Evolutionary conservation across 1,139 yeast species (phyloP).

Genomic region (Magnusiomyces suaveolens): DNA sequence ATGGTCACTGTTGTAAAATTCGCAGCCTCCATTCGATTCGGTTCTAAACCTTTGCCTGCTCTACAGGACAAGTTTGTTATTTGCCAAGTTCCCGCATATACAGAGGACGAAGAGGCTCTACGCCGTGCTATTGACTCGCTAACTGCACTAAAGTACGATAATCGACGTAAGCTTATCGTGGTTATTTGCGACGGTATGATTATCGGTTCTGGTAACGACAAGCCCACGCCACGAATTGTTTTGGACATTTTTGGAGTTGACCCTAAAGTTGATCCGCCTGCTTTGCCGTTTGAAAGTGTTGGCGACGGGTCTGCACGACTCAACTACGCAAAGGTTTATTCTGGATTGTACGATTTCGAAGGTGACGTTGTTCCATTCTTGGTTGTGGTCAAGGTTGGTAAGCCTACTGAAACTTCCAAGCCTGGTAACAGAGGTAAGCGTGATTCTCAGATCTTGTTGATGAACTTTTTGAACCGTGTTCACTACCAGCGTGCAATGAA

Average conservation of each 20-base stretch:
- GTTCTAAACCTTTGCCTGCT: conserved; percentile 30
- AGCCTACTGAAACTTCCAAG: conserved; percentile 34
- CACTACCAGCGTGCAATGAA: conserved; percentile 36
- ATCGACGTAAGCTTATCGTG: conserved; percentile 34
- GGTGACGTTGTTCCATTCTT: conserved; percentile 39
- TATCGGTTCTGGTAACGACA: conserved; percentile 38
- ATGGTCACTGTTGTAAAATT: conserved; percentile 34
- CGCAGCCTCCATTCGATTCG: conserved; percentile 35
- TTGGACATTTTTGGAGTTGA: conserved; percentile 36
- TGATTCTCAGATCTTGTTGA: conserved; percentile 36
- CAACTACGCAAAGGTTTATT: conserved; percentile 35
- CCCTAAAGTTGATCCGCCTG: conserved; percentile 34
- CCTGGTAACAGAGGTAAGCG: conserved; percentile 40
- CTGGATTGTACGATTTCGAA: conserved; percentile 36
- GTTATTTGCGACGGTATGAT: too few relatives aligned
- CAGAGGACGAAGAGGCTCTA: conserved; percentile 36
- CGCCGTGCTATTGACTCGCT: conserved; percentile 38
- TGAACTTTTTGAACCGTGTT: conserved; percentile 37
- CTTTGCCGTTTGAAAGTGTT: conserved; percentile 33
- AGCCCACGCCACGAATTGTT: conserved; percentile 37
- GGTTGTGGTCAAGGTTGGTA: conserved; percentile 37
- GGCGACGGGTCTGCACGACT: conserved; percentile 37
- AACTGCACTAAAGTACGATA: conserved; percentile 35
- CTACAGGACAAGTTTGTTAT: conserved; percentile 35
- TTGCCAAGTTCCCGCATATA: conserved; percentile 38